phyloP scores from a whole-genome alignment of 73 alveolate genomes.

The Paramecium pentaurelia region DNA sequence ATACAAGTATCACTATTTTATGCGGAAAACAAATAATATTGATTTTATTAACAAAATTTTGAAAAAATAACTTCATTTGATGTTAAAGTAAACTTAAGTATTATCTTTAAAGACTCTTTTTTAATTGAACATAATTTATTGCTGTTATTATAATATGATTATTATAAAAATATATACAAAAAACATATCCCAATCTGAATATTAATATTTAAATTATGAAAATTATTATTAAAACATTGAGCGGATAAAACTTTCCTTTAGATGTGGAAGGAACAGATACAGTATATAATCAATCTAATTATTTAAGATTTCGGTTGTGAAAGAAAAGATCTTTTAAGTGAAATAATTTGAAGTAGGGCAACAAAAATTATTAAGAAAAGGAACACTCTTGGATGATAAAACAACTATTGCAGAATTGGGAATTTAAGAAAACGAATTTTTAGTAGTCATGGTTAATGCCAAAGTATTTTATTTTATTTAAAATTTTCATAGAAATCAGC shows the following conservation, averaged over 20 bases:
- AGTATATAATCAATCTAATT: background rate
- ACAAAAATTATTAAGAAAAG: slow-evolving; percentile 44
- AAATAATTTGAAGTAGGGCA: background rate
- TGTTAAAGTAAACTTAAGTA: background rate
- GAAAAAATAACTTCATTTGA: background rate
- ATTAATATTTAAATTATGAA: slow-evolving; percentile 39
- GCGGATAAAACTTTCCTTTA: slow-evolving; percentile 25
- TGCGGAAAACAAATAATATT: no score
- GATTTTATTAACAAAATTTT: background rate
- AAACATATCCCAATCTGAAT: slow-evolving; percentile 31
- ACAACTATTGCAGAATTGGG: slow-evolving; percentile 4
- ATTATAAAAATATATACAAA: background rate
- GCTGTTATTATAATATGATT: background rate
- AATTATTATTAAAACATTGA: slow-evolving; percentile 4
- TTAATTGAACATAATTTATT: background rate
- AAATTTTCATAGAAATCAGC: slow-evolving; percentile 23
- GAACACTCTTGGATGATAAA: background rate
- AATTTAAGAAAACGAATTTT: background rate
- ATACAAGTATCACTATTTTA: no score
- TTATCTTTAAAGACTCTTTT: background rate
- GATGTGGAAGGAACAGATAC: slow-evolving; percentile 37
- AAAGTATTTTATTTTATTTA: background rate
- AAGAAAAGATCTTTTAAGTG: slow-evolving; percentile 8
- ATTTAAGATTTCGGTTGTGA: background rate
- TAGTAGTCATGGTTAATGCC: slow-evolving; percentile 13